Percentiles rank a stretch among this genome's conserved stretches.
Evolutionary conservation across 345 rosid species (phyloP).

Genomic region (Gossypium thurberi): DNA sequence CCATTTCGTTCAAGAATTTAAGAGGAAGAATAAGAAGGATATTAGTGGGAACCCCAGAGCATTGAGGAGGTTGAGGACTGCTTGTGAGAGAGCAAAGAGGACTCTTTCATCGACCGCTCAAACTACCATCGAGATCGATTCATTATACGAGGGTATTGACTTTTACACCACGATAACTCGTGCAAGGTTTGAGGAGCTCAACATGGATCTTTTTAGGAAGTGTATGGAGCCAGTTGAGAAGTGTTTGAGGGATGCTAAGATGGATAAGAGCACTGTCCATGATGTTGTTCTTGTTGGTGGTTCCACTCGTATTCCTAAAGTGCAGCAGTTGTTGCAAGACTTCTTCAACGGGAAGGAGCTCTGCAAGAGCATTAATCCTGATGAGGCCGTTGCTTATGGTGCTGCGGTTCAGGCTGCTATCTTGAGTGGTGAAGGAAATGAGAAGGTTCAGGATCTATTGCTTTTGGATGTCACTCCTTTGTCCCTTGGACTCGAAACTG

Average conservation of each 20-base stretch:
- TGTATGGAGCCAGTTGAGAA: conserved; percentile 54
- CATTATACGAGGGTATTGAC: conserved; percentile 47
- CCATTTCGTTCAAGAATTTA: conserved; percentile 47
- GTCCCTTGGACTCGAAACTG: conserved; percentile 63
- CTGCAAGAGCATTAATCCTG: conserved; percentile 17
- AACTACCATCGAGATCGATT: conserved; percentile 65
- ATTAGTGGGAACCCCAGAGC: conserved; percentile 47
- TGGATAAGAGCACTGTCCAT: conserved; percentile 46
- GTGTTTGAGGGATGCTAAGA: conserved; percentile 50
- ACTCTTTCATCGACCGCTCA: conserved; percentile 62
- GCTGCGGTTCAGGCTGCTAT: conserved; percentile 25
- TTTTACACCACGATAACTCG: conserved; percentile 45
- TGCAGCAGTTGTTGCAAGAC: conserved; percentile 34
- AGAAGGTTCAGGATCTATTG: conserved; percentile 10
- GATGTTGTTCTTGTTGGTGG: conserved; percentile 56
- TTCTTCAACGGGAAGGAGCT: conserved; percentile 16
- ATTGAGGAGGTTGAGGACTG: conserved; percentile 54
- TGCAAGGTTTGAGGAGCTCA: conserved; percentile 44
- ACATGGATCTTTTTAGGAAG: conserved; percentile 46
- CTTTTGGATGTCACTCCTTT: conserved; percentile 38
- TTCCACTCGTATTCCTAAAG: conserved; percentile 50
- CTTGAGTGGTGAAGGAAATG: conserved; percentile 14
- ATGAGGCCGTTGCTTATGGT: conserved; percentile 17
- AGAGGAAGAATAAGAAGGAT: conserved; percentile 51
- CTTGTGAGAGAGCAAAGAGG: conserved; percentile 70